Conservation (phyloP, 163 green algal genomes). For the Prototheca wickerhamii region DNA sequence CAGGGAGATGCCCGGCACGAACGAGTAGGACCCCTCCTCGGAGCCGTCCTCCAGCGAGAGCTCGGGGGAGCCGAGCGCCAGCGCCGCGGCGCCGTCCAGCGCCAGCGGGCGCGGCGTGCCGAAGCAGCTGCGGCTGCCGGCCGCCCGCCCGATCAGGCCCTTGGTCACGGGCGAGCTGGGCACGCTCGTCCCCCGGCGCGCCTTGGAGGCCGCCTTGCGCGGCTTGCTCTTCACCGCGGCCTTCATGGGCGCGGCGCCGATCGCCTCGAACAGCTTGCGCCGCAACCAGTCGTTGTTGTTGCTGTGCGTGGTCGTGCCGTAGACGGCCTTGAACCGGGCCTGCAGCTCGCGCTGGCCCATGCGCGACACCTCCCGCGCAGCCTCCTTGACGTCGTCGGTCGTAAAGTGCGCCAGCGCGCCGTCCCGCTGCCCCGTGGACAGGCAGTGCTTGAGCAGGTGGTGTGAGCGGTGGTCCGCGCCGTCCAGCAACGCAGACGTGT, state of each 20-base stretch:
- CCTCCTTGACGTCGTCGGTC: slow-evolving; percentile 25
- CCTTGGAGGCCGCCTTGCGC: slow-evolving; percentile 10
- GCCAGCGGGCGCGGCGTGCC: background rate
- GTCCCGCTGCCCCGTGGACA: slow-evolving; percentile 16
- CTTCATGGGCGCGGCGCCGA: slow-evolving; percentile 32
- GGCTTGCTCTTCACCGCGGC: slow-evolving; percentile 22
- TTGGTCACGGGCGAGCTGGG: background rate
- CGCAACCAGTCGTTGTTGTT: slow-evolving; percentile 43
- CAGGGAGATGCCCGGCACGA: too few relatives aligned
- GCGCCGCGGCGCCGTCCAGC: background rate
- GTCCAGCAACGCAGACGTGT: background rate
- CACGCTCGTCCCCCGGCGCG: background rate
- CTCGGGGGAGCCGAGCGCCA: background rate
- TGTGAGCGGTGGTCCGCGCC: slow-evolving; percentile 15
- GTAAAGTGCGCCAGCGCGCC: slow-evolving; percentile 26
- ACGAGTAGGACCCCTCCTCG: background rate
- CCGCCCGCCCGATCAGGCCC: background rate
- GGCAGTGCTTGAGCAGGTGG: slow-evolving; percentile 38
- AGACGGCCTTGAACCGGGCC: slow-evolving; percentile 34
- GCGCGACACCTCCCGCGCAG: slow-evolving; percentile 24
- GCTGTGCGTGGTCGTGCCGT: slow-evolving; percentile 29
- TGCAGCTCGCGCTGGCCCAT: slow-evolving; percentile 40
- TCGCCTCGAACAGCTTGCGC: slow-evolving; percentile 37
- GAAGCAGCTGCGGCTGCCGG: background rate
- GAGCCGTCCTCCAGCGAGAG: background rate